Percentiles rank a stretch among this genome's conserved stretches.
Evolutionary conservation across 2,329 filamentous ascomycete species (phyloP).

Genomic region (Penicillium sp.): DNA sequence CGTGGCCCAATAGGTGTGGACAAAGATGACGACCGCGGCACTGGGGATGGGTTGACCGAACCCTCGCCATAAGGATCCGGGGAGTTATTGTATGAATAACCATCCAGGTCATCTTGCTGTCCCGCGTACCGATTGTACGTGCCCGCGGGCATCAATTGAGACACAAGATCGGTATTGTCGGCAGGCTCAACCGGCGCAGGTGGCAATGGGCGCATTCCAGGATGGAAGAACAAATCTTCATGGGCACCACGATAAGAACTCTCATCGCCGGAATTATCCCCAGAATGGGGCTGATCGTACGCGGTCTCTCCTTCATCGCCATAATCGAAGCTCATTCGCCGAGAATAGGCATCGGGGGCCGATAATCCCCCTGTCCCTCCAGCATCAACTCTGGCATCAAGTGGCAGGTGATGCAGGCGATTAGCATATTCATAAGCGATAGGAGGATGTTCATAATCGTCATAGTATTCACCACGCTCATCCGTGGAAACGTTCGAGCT

Average conservation of each 20-base stretch:
- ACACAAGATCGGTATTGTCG: conserved; percentile 43
- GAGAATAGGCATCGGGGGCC: conserved; percentile 59
- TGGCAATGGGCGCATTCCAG: conserved; percentile 65
- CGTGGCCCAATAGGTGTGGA: conserved; percentile 74
- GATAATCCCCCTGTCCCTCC: conserved; percentile 86
- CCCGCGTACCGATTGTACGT: conserved; percentile 55
- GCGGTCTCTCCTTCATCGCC: conserved; percentile 75
- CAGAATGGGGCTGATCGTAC: conserved; percentile 54
- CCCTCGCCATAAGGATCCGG: conserved; percentile 53
- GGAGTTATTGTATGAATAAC: conserved; percentile 37
- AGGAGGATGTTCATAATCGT: conserved; percentile 37
- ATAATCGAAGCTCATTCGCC: conserved; percentile 85
- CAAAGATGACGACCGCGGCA: conserved; percentile 74
- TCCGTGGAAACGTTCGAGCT: conserved; percentile 28
- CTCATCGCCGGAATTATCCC: conserved; percentile 56
- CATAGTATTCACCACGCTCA: conserved; percentile 27
- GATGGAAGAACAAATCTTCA: conserved; percentile 91
- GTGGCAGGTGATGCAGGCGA: conserved; percentile 55
- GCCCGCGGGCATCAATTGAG: conserved; percentile 52
- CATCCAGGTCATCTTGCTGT: conserved; percentile 41
- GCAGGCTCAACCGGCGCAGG: conserved; percentile 59
- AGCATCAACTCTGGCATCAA: conserved; percentile 73
- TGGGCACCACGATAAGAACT: conserved; percentile 69
- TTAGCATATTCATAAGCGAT: conserved; percentile 53
- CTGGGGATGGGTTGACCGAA: conserved; percentile 46